These are phyloP conservation scores for Xylaria telfairii DNA, from an alignment of 495 filamentous ascomycete genomes.

Conservation along the genomic window DNA sequence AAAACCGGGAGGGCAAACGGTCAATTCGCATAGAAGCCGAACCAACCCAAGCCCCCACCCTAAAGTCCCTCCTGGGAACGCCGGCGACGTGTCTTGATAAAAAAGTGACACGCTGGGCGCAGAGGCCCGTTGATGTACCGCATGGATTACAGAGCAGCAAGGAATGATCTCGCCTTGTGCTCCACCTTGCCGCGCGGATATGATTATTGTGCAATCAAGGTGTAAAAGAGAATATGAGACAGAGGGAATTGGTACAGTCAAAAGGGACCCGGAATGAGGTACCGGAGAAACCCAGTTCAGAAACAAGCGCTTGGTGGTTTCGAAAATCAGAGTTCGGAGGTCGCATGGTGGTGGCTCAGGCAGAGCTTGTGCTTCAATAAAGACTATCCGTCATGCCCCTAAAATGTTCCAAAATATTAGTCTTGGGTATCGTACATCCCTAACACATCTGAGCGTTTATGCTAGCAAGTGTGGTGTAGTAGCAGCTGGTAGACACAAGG, in stretches of 20 bases:
- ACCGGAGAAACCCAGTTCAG: not conserved
- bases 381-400: slow-evolving; percentile 16
- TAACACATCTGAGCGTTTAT: slow-evolving; percentile 14
- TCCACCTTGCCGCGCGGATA: slow-evolving; percentile 65
- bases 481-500: not conserved
- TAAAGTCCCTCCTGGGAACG: slow-evolving; percentile 35
- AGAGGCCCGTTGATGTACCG: slow-evolving; percentile 55
- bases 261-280: not conserved
- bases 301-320: not conserved
- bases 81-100: slow-evolving; percentile 35
- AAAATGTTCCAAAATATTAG: slow-evolving; percentile 27
- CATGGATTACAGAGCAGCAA: slow-evolving; percentile 71
- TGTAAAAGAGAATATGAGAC: not conserved
- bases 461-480: slow-evolving; percentile 11
- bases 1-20: slow-evolving; percentile 42
- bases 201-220: not conserved
- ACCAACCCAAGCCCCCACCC: slow-evolving; percentile 41
- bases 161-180: slow-evolving; percentile 69
- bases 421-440: slow-evolving; percentile 48
- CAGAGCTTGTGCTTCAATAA: slow-evolving; percentile 3
- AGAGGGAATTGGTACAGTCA: not conserved
- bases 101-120: slow-evolving; percentile 23
- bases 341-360: not conserved
- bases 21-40: slow-evolving; percentile 44
- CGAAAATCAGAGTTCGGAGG: not conserved